Evolutionary conservation across 305 asterid genomes (phyloP).

Genomic region (Fraxinus greggii): DNA sequence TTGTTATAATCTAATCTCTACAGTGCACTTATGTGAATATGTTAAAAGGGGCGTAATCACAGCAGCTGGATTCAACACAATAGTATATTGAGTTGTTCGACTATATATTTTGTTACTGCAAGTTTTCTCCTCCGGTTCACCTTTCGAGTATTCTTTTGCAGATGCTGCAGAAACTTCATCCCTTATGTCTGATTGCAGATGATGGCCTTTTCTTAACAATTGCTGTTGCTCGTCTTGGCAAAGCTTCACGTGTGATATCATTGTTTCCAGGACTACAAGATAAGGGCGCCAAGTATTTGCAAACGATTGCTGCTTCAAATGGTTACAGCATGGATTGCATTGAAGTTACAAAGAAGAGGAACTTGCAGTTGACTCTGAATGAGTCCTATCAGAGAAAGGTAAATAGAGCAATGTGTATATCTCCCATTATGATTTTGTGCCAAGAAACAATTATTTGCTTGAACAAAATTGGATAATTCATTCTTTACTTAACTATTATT

Average conservation of each 20-base stretch:
- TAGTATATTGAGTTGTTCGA: conserved; percentile 1
- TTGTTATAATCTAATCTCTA: conserved; percentile 14
- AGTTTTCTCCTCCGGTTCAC: conserved; percentile 10
- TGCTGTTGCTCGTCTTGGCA: conserved; percentile 55
- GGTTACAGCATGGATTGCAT: conserved; percentile 59
- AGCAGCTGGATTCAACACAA: not conserved
- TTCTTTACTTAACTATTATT: not conserved
- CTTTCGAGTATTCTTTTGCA: conserved; percentile 33
- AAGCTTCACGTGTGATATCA: conserved; percentile 62
- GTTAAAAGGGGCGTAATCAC: not conserved
- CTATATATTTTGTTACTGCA: conserved; percentile 14
- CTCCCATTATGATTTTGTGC: not conserved
- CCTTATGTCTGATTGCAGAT: conserved; percentile 76
- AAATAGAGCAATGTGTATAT: conserved; percentile 11
- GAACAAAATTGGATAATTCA: conserved; percentile 20
- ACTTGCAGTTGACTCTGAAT: conserved; percentile 45
- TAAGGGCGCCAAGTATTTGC: conserved; percentile 62
- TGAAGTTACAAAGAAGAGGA: conserved; percentile 43
- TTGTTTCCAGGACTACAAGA: conserved; percentile 76
- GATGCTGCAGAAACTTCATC: conserved; percentile 54
- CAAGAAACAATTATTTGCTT: conserved; percentile 16
- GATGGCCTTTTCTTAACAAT: conserved; percentile 76
- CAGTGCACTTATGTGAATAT: not conserved
- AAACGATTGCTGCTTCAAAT: conserved; percentile 59
- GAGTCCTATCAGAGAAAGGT: conserved; percentile 60